Evolutionary conservation across 1,284 basidiomycete genomes (phyloP).

Genomic region (Amylostereum areolatum): DNA sequence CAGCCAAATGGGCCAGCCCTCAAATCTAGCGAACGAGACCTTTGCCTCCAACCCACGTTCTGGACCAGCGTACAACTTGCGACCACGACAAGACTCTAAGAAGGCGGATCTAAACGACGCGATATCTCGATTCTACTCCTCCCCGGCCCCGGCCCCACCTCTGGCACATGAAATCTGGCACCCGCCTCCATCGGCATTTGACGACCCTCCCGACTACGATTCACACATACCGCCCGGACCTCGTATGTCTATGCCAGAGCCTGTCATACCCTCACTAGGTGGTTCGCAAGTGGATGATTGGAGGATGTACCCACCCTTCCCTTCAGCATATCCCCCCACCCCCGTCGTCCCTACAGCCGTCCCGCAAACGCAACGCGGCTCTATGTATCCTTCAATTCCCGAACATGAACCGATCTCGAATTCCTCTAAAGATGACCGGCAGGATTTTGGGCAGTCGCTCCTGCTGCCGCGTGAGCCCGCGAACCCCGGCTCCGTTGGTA

Average conservation of each 20-base stretch:
- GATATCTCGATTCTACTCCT: constrained; percentile 7
- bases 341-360: constrained; percentile 25
- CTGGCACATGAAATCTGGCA: constrained; percentile 32
- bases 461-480: constrained; percentile 50
- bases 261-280: constrained; percentile 9
- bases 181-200: constrained; percentile 27
- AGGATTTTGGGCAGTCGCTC: constrained; percentile 62
- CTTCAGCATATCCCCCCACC: constrained; percentile 46
- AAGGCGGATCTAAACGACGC: not conserved
- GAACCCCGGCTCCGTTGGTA: constrained; percentile 50
- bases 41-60: no score
- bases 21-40: no score
- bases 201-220: constrained; percentile 16
- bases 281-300: constrained; percentile 29
- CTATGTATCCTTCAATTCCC: no score
- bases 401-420: constrained; percentile 4
- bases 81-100: no score
- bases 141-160: constrained; percentile 5
- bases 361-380: not conserved
- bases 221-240: constrained; percentile 13
- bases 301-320: constrained; percentile 45
- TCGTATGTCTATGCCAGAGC: constrained; percentile 18
- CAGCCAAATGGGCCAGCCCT: constrained; percentile 7
- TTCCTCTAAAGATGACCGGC: constrained; percentile 17
- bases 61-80: no score